A percentile compares a stretch with the other conserved stretches of the same genome.
phyloP scores from a whole-genome alignment of 306 rosid species.

The Styphnolobium japonicum region DNA sequence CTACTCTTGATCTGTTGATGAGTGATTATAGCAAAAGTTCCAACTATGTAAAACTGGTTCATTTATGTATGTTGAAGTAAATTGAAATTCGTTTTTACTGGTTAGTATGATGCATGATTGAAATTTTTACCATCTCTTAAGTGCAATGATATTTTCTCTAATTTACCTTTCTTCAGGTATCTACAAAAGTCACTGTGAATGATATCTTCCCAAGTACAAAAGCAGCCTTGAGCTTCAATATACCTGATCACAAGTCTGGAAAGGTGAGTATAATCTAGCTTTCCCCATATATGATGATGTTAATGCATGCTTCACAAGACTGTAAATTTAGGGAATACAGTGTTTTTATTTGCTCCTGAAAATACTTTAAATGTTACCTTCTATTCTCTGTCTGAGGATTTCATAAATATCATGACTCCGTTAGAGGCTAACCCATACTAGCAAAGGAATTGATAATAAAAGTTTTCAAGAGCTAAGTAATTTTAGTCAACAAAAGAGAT shows the following conservation, averaged over 20 bases:
- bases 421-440: neutral
- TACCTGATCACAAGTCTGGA: constrained; percentile 96
- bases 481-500: neutral
- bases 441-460: neutral
- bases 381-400: neutral
- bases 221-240: constrained; percentile 72
- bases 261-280: constrained; percentile 55
- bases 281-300: neutral
- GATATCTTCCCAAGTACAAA: constrained; percentile 67
- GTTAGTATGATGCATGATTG: neutral
- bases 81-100: constrained; percentile 8
- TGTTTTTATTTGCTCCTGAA: constrained; percentile 10
- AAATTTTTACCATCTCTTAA: neutral
- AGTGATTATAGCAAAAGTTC: neutral
- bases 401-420: neutral
- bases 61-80: neutral
- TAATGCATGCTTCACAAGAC: neutral
- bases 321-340: neutral
- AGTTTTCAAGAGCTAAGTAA: neutral
- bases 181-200: constrained; percentile 69
- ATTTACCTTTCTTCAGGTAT: constrained; percentile 48
- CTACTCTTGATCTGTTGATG: neutral
- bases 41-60: neutral
- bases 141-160: neutral
- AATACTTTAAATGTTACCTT: constrained; percentile 1